Evolutionary conservation across 2,329 filamentous ascomycete species (phyloP).

Genomic region (Biscogniauxia mediterranea): DNA sequence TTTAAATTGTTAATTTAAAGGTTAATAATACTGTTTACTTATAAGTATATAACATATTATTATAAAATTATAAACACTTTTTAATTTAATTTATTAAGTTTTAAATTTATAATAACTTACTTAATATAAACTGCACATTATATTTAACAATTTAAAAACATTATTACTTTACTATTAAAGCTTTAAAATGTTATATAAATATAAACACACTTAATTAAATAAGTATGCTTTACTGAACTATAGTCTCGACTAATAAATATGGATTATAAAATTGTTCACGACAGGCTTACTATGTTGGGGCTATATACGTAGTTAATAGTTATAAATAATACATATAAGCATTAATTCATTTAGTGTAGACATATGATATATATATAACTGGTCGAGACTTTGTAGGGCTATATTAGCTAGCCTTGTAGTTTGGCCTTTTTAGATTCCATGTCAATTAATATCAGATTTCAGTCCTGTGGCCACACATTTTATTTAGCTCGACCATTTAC

Average conservation of each 20-base stretch:
- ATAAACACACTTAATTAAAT: not conserved
- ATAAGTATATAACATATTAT: no score
- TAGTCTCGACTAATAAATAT: not conserved
- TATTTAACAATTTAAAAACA: no score
- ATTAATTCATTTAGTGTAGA: not conserved
- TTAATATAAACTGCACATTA: no score
- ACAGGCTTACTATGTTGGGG: not conserved
- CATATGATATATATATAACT: not conserved
- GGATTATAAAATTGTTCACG: not conserved
- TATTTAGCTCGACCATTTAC: not conserved
- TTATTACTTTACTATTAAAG: no score
- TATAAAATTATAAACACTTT: no score
- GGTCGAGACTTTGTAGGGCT: not conserved
- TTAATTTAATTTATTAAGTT: no score
- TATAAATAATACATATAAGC: not conserved
- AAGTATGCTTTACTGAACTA: not conserved
- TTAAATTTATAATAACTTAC: no score
- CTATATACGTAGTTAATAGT: not conserved
- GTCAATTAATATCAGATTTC: not conserved
- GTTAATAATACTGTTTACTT: no score
- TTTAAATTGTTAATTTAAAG: no score
- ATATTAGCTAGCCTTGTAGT: not conserved
- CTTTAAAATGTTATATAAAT: no score
- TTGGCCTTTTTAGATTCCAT: not conserved
- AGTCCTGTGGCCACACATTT: not conserved